Base-by-base conservation (phyloP, 176 grass and related monocot genomes). In the Tillandsia fasciculata region DNA sequence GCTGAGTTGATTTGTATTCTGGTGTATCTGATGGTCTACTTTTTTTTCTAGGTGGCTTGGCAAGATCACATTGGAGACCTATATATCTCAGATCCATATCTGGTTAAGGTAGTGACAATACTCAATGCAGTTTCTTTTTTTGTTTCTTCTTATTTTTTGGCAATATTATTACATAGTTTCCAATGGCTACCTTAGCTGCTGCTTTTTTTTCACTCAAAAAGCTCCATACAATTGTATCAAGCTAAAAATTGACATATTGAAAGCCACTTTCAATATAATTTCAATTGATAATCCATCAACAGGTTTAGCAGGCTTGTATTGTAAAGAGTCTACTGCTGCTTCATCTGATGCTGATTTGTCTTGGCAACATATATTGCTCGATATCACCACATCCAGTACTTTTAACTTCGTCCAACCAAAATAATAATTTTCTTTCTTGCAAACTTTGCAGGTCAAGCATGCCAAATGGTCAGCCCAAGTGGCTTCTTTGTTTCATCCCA, bases 401-500 rank as follows among this genome's bases (percentile, higher is more conserved):
- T 70, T 66, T 47, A 26, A 66, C 50, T 33, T 20, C 2, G 2
- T 10, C 14, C 42, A 6, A 49, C 51, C 17, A 58, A 13, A 51
- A 6, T 9, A 23, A 75, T 12, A 9, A 70, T 26, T 12, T 53
- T 13, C 33, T 57, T 75, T 33, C 26, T 28, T 74, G 64, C 51
- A 61, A 73, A 72, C 58, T 52, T 53, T 72, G 51, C 80, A 82
- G 80, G 73, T 76, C 80, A 24, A 53, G 73, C 47, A 29, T 71
- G 80, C 80, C 80, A 11, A 82, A 82, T 66, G 80, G 80, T 52
- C 80, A 77, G 48, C 80, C 80, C 24, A 82, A 76, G 67, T 72
- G 73, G 80, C 80, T 82, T 76, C 80, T 82, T 76, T 76, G 65
- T 22, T 76, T 82, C 49, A 76, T 82, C 69, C 80, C 80, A 65